These are phyloP conservation scores for Sarcocystis neurona DNA, from an alignment of 169 alveolate genomes.

Conservation along the genomic window DNA sequence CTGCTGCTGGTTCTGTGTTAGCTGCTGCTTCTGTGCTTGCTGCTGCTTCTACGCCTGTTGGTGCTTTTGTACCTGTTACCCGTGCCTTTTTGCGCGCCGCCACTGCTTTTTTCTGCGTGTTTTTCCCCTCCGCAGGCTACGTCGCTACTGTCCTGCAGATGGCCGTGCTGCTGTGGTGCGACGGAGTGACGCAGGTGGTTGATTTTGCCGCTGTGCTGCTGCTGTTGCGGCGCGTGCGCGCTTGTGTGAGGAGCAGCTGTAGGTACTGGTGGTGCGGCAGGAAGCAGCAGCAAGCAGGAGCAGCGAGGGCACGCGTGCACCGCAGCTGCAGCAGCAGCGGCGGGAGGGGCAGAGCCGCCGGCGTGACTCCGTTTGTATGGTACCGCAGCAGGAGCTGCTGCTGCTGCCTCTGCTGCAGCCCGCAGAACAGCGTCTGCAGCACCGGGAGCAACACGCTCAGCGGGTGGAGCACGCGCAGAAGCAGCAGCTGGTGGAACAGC, in stretches of 20 bases:
- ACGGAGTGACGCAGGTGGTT: not conserved
- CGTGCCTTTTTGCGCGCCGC: not conserved
- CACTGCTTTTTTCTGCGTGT: not conserved
- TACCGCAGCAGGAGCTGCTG: too few relatives aligned
- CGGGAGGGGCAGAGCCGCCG: conserved; percentile 21
- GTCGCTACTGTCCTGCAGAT: not conserved
- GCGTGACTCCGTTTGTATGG: too few relatives aligned
- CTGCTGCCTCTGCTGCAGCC: too few relatives aligned
- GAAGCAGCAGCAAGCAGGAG: conserved; percentile 26
- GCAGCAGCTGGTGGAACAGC: not conserved
- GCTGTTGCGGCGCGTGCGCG: not conserved
- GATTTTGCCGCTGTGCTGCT: not conserved
- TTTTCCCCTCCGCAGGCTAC: conserved; percentile 4
- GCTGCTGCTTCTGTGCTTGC: not conserved
- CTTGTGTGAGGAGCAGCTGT: conserved; percentile 16
- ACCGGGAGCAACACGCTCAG: conserved; percentile 8
- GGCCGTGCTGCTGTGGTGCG: not conserved
- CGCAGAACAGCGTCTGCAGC: not conserved
- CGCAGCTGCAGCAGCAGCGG: conserved; percentile 16
- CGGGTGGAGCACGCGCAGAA: not conserved
- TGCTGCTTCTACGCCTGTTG: not conserved
- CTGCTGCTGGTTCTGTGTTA: too few relatives aligned
- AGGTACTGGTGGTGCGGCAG: not conserved
- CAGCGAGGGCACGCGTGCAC: not conserved
- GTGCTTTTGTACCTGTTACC: not conserved